A percentile compares a stretch with the other conserved stretches of the same genome.
phyloP scores from a whole-genome alignment of 345 rosid species.

The Erysimum cheiranthoides region DNA sequence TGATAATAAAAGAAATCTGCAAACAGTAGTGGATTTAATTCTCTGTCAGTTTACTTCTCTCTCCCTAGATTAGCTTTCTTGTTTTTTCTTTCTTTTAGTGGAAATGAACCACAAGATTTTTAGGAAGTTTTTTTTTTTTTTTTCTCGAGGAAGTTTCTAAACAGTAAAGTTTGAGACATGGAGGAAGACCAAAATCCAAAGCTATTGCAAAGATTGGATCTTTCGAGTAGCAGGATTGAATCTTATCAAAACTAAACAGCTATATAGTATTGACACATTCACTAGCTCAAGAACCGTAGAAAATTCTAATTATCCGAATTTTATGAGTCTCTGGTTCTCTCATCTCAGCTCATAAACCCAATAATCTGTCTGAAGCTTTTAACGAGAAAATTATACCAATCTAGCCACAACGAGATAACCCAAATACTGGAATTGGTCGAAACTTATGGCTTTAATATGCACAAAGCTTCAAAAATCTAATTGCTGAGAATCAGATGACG shows the following conservation, averaged over 20 bases:
- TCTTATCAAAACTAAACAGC: background rate
- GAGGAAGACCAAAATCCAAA: background rate
- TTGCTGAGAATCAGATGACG: no score
- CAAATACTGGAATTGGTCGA: no score
- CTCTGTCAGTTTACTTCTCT: background rate
- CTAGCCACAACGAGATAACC: no score
- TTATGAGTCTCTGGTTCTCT: background rate
- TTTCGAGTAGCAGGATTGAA: background rate
- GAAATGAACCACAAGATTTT: background rate
- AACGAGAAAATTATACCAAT: no score
- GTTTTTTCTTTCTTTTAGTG: background rate
- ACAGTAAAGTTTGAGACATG: background rate
- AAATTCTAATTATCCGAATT: background rate
- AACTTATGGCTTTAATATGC: no score
- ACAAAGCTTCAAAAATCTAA: no score
- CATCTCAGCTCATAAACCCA: background rate
- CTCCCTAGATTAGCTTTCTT: background rate
- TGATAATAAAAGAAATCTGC: background rate
- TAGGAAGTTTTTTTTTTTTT: slow-evolving; percentile 6
- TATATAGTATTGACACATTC: background rate
- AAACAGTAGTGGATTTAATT: slow-evolving; percentile 9
- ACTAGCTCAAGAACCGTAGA: background rate
- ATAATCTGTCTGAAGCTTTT: background rate
- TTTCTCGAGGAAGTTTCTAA: no score
- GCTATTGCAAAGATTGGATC: slow-evolving; percentile 8